A percentile compares a stretch with the other conserved stretches of the same genome.
Conservation (phyloP, 163 green algal genomes). For the Scenedesmus sp. region DNA sequence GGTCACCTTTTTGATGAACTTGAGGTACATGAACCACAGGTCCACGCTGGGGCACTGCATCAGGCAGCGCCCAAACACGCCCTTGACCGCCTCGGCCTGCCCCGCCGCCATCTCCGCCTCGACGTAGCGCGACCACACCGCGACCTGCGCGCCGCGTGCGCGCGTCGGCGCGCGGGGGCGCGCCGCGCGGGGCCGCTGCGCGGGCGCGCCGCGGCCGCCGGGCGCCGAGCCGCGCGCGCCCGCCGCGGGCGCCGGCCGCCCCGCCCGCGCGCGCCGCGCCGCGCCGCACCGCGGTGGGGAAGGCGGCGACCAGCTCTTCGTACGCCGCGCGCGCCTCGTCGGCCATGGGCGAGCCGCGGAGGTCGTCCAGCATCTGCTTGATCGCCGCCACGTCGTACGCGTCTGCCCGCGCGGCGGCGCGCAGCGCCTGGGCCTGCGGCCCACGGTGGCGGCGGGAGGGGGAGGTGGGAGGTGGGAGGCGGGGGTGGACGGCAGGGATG, state of each 20-base stretch:
- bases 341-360: slow-evolving; percentile 32
- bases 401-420: not conserved
- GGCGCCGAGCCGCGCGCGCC: not conserved
- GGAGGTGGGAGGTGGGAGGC: too few species aligned
- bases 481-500: too few species aligned
- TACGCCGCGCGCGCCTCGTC: slow-evolving; percentile 49
- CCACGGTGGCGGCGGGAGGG: too few species aligned
- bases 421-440: slow-evolving; percentile 24
- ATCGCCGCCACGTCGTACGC: slow-evolving; percentile 46
- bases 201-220: not conserved
- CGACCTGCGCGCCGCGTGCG: slow-evolving; percentile 51
- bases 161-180: not conserved
- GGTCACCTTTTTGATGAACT: slow-evolving; percentile 46
- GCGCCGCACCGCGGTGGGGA: slow-evolving; percentile 50
- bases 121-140: slow-evolving; percentile 84
- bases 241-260: not conserved
- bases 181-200: not conserved
- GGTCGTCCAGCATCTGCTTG: slow-evolving; percentile 50
- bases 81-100: slow-evolving; percentile 68
- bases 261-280: not conserved
- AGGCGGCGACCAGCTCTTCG: slow-evolving; percentile 50
- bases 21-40: slow-evolving; percentile 80
- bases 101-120: slow-evolving; percentile 76
- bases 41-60: slow-evolving; percentile 79
- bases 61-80: slow-evolving; percentile 88